phyloP scores from a whole-genome alignment of 176 grass and related monocot species.

The Oryza longistaminata region DNA sequence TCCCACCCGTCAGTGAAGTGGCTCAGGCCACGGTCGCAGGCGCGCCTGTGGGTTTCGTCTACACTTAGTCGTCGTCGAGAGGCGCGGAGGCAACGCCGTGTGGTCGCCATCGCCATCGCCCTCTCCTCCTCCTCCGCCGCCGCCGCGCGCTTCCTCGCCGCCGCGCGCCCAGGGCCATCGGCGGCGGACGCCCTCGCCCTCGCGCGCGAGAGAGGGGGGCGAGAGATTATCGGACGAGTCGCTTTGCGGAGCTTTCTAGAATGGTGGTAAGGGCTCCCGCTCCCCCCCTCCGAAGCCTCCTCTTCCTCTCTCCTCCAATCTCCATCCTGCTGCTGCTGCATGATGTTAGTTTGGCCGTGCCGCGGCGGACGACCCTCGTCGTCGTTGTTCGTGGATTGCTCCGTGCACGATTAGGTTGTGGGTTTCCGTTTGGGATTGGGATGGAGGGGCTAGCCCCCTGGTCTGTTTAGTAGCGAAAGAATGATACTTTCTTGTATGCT shows the following conservation, averaged over 20 bases:
- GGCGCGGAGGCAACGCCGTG: neutral
- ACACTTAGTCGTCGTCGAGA: neutral
- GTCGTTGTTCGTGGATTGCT: neutral
- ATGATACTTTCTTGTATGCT: neutral
- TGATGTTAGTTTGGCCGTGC: neutral
- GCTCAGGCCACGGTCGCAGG: neutral
- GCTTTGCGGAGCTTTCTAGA: neutral
- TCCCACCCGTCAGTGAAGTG: neutral
- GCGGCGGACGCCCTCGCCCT: neutral
- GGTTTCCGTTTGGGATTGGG: neutral
- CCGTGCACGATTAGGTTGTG: neutral
- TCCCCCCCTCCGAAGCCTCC: neutral
- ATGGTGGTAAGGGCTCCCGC: conserved; percentile 38
- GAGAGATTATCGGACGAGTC: too few relatives aligned
- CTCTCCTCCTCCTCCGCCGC: neutral
- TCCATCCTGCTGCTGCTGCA: neutral
- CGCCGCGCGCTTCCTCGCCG: too few relatives aligned
- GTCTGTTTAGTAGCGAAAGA: neutral
- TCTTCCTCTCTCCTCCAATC: neutral
- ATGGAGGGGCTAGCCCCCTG: neutral
- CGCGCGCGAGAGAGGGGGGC: neutral
- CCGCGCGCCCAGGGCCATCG: too few relatives aligned
- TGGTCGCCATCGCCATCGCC: neutral
- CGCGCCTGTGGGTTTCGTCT: too few relatives aligned
- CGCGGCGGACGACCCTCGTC: neutral